Evolutionary conservation across 441 rosid species (phyloP), one percentile per base, ranked within the genome.

Genomic region (Lepidium campestre): DNA sequence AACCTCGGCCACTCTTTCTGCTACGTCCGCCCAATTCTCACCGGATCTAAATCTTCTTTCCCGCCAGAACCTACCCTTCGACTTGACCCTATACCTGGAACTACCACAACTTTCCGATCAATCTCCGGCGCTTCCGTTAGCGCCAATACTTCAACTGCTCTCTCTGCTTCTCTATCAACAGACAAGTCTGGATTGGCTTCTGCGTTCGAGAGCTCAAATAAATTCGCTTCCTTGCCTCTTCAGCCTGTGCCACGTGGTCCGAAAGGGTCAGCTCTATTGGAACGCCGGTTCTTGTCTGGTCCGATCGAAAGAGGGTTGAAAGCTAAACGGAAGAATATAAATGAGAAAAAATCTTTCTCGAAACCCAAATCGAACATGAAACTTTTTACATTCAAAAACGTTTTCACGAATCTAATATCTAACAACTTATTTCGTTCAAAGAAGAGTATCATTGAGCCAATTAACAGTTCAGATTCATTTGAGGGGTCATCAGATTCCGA

Each of bases 41-140:
- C 60, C 50, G 72, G 39, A 11, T 27, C 62, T 5, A 59, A 54
- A 13, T 18, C 71, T 7, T 36, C 72, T 36, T 66, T 52, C 36
- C 62, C 67, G 31, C 77, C 79, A 0, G 78, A 84, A 34, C 81
- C 75, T 11, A 79, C 76, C 15, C 44, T 68, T 2, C 57, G 48
- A 11, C 62, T 76, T 67, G 73, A 70, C 13, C 50, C 81, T n/a
- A 34, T 62, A n/a, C 42, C 75, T 14, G 71, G 48, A 56, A 68
- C 34, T 1, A 72, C 81, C 40, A 80, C 83, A 15, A 73, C 84
- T 18, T 85, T 83, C 72, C 77, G 78, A 27, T 77, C 87, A 27
- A 85, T 87, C 50, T 83, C 93, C 68, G 93, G 93, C 36, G 93
- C 93, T 10, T 87, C 90, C 11, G 83, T 85, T 56, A 77, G 93